Percentiles rank a stretch among this genome's conserved stretches.
These are phyloP conservation scores for Peronospora farinosa DNA, from an alignment of 352 stramenopile species.

Conservation along the genomic window DNA sequence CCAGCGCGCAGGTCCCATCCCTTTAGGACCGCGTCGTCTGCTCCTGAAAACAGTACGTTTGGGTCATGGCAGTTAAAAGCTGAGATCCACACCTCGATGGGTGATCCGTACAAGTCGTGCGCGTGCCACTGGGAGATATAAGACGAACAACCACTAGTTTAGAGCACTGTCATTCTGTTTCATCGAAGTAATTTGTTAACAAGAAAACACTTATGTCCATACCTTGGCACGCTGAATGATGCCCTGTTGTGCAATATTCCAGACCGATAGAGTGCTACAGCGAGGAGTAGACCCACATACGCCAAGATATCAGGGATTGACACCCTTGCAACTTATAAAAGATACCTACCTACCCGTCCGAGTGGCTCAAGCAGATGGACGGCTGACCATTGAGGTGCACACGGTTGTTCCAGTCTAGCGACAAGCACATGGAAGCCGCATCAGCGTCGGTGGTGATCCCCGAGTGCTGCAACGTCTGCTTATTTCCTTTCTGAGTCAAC, in stretches of 20 bases:
- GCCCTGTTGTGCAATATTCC: conserved; percentile 30
- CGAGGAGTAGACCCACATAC: not conserved
- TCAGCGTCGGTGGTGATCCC: conserved; percentile 32
- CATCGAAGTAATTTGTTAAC: conserved; percentile 4
- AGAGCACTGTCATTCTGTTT: conserved; percentile 6
- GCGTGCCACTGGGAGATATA: conserved; percentile 47
- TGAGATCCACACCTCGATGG: conserved; percentile 82
- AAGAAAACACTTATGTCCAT: conserved; percentile 1
- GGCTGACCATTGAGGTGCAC: conserved; percentile 40
- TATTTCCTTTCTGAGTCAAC: conserved; percentile 14
- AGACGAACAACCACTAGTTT: conserved; percentile 12
- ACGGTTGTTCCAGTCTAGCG: conserved; percentile 81
- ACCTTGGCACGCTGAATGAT: conserved; percentile 43
- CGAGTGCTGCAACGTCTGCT: conserved; percentile 29
- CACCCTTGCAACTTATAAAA: conserved; percentile 1
- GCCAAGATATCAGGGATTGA: not conserved
- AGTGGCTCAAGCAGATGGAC: conserved; percentile 73
- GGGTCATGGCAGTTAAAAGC: conserved; percentile 73
- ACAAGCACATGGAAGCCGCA: conserved; percentile 65
- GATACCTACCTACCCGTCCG: conserved; percentile 57
- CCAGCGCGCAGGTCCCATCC: conserved; percentile 63
- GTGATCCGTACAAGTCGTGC: conserved; percentile 65
- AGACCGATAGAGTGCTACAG: conserved; percentile 50
- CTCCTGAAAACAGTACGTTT: conserved; percentile 73
- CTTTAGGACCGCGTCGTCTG: conserved; percentile 72